These are phyloP conservation scores for Discostella stelligera DNA, from an alignment of 352 stramenopile genomes.

Conservation along the genomic window DNA sequence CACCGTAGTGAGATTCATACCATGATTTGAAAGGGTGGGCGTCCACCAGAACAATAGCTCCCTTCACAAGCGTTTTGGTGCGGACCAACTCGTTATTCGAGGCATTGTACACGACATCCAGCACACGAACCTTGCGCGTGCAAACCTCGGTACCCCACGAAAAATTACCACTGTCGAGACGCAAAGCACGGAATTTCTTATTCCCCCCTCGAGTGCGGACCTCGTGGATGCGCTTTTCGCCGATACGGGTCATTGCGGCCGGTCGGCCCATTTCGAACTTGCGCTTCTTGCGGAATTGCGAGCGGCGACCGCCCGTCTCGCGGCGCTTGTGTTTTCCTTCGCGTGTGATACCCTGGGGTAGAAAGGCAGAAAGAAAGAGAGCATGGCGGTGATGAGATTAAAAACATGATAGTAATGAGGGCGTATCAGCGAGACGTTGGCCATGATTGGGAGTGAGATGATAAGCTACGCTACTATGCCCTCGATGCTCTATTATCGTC, in stretches of 20 bases:
- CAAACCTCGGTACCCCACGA: slow-evolving; percentile 97
- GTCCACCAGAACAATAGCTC: slow-evolving; percentile 97
- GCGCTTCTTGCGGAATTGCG: slow-evolving; percentile 98
- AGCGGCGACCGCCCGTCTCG: slow-evolving; percentile 98
- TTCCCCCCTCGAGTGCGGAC: slow-evolving; percentile 96
- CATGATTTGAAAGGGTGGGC: slow-evolving; percentile 98
- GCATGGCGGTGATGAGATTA: not conserved
- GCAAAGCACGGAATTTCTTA: slow-evolving; percentile 97
- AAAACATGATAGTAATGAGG: not conserved
- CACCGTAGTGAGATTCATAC: slow-evolving; percentile 99
- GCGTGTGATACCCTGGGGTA: slow-evolving; percentile 95
- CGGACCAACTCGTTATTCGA: slow-evolving; percentile 99
- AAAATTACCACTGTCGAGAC: slow-evolving; percentile 99
- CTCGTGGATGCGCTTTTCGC: slow-evolving; percentile 93
- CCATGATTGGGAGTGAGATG: too few relatives aligned
- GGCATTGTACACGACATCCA: slow-evolving; percentile 99
- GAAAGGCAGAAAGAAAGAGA: not conserved
- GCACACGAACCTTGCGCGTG: slow-evolving; percentile 97
- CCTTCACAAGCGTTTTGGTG: slow-evolving; percentile 99
- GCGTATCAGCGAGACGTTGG: too few relatives aligned
- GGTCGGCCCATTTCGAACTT: slow-evolving; percentile 98
- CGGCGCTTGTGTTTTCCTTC: slow-evolving; percentile 99
- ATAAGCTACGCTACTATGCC: too few relatives aligned
- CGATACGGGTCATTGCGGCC: slow-evolving; percentile 97
- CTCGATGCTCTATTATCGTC: too few relatives aligned